Percentiles rank a stretch among this genome's conserved stretches.
Evolutionary conservation across 2,329 filamentous ascomycete genomes (phyloP).

Genomic region (Thermothelomyces thermophilus): DNA sequence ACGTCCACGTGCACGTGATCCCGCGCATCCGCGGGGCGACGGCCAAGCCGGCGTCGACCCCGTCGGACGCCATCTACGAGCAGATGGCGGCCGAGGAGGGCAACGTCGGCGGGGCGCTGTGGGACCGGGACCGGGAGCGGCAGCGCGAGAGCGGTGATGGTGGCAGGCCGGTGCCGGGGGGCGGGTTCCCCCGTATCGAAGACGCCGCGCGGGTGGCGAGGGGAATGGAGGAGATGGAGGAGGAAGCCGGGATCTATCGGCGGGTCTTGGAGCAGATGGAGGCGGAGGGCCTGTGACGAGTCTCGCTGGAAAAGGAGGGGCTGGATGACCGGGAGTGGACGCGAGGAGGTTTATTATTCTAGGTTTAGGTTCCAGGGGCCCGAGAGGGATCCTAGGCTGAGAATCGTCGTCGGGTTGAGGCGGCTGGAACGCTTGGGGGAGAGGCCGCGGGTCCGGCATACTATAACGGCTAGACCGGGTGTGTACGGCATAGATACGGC

Average conservation of each 20-base stretch:
- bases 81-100: constrained; percentile 79
- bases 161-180: constrained; percentile 41
- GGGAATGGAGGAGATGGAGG: constrained; percentile 67
- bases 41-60: constrained; percentile 35
- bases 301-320: too few species aligned
- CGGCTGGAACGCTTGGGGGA: too few species aligned
- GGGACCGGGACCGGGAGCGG: constrained; percentile 38
- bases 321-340: too few species aligned
- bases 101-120: constrained; percentile 67
- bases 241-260: constrained; percentile 65
- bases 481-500: too few species aligned
- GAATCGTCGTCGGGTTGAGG: too few species aligned
- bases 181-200: constrained; percentile 63
- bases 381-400: too few species aligned
- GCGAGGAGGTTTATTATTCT: too few species aligned
- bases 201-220: constrained; percentile 62
- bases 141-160: constrained; percentile 8
- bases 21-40: constrained; percentile 58
- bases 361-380: too few species aligned
- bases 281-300: constrained; percentile 6
- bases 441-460: too few species aligned
- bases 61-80: constrained; percentile 70
- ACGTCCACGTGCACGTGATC: constrained; percentile 90
- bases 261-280: constrained; percentile 41
- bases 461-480: too few species aligned